Evolutionary conservation across 2,329 filamentous ascomycete species (phyloP), one percentile per base, ranked within the genome.

Genomic region (Metarhizium humberi): DNA sequence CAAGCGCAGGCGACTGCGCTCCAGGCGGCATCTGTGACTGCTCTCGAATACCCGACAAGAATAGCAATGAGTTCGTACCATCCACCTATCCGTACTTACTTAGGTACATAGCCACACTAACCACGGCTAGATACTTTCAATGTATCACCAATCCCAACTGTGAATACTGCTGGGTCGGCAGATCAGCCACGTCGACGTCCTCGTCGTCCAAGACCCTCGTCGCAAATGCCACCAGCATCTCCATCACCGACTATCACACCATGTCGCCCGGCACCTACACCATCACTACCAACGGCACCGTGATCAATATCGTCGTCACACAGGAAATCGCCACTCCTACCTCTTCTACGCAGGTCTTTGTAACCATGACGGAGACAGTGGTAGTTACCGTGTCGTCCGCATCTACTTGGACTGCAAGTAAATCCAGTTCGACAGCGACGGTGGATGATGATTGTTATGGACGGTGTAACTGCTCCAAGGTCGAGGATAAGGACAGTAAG

Each of bases 61-160:
- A 66, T 18, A 62, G 67, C 51, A 56, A 66, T 13, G 67, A 67
- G 69, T 69, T 56, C 45, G 58, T 54, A 13, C 16, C n/a, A 6
- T 20, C 4, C 3, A 2, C 42, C n/a, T 16, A 11, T 11, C 6
- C 4, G 1, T 4, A 13, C 10, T n/a, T 3, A 0, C 7, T 8
- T 11, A 1, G 3, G 11, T 30, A 16, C 34, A 8, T n/a, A 34
- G 25, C 4, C 50, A 60, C 18, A 60, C 36, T 14, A 3, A 30
- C 40, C 16, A 4, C 11, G 7, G 16, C 5, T 4, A 72, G 69
- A 30, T 70, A 62, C 50, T 68, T 70, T 11, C 68, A 71, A 32
- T 72, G 70, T 55, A 54, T 71, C 11, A 68, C 67, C 16, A 67
- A 71, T 7, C 62, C 63, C 6, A 57, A 60, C 8, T 72, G 69